Conservation (phyloP, 2,329 filamentous ascomycete genomes). For the Monosporascus sp. region DNA sequence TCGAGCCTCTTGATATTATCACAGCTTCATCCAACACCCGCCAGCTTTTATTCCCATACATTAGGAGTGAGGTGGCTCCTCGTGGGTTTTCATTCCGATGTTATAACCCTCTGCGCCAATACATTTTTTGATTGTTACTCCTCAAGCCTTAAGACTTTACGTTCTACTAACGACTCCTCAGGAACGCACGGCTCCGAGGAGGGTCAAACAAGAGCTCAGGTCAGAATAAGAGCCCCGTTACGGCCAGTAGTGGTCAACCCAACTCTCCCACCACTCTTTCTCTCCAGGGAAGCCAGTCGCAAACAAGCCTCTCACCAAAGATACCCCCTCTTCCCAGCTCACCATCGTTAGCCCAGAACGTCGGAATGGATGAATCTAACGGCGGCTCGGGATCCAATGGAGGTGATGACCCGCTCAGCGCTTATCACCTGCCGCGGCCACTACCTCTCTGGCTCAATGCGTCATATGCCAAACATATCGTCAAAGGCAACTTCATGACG, state of each 20-base stretch:
- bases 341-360: slow-evolving; percentile 59
- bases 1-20: no score
- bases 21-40: no score
- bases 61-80: background rate
- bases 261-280: slow-evolving; percentile 39
- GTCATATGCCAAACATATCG: slow-evolving; percentile 75
- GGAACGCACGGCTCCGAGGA: slow-evolving; percentile 56
- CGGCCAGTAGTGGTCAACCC: slow-evolving; percentile 43
- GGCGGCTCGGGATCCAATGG: slow-evolving; percentile 39
- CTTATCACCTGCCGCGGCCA: slow-evolving; percentile 60
- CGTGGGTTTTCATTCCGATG: background rate
- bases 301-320: slow-evolving; percentile 49
- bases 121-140: background rate
- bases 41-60: no score
- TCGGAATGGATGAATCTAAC: slow-evolving; percentile 60
- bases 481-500: slow-evolving; percentile 97
- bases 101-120: background rate
- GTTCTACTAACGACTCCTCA: slow-evolving; percentile 28
- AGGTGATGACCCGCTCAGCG: slow-evolving; percentile 52
- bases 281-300: slow-evolving; percentile 43
- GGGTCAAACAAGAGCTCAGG: slow-evolving; percentile 46
- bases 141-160: slow-evolving; percentile 3
- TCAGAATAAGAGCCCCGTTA: slow-evolving; percentile 48
- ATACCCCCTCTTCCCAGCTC: slow-evolving; percentile 59
- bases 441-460: slow-evolving; percentile 72